Evolutionary conservation across 208 protist species (phyloP).

Genomic region (Tetramitus jugosus): DNA sequence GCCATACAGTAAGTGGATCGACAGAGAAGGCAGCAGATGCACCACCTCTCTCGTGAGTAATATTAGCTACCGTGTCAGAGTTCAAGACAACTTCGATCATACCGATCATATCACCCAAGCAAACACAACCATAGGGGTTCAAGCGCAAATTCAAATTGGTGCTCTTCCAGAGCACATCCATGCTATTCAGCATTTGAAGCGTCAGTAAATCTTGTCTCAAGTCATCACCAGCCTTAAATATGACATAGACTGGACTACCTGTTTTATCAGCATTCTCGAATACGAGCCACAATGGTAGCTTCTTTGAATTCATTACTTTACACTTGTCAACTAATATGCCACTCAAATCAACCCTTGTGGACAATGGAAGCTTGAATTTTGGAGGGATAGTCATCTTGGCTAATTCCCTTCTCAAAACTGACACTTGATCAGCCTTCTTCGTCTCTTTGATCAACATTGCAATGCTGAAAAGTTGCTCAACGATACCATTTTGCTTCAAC

Average conservation of each 20-base stretch:
- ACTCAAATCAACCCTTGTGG: conserved; percentile 57
- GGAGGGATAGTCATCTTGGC: conserved; percentile 47
- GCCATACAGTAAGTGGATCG: conserved; percentile 57
- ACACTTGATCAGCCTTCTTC: background rate
- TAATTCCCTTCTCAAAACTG: conserved; percentile 25
- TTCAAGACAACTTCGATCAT: conserved; percentile 86
- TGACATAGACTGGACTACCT: conserved; percentile 31
- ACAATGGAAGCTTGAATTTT: conserved; percentile 56
- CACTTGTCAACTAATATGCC: conserved; percentile 66
- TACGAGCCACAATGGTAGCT: conserved; percentile 74
- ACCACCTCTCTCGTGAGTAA: conserved; percentile 59
- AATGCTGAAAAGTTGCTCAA: conserved; percentile 49
- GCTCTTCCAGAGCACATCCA: conserved; percentile 78
- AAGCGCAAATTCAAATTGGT: conserved; percentile 67
- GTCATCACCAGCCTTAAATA: conserved; percentile 81
- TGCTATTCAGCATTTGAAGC: conserved; percentile 76
- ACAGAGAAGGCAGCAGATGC: conserved; percentile 58
- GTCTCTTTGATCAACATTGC: conserved; percentile 38
- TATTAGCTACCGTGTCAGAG: conserved; percentile 74
- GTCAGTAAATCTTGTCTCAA: conserved; percentile 83
- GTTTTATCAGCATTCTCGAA: conserved; percentile 66
- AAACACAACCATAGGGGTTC: conserved; percentile 66
- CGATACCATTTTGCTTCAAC: conserved; percentile 39
- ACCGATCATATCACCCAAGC: conserved; percentile 55
- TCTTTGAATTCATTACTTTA: conserved; percentile 82